phyloP scores from a whole-genome alignment of 2,329 filamentous ascomycete genomes.

The Cordyceps cicadae region DNA sequence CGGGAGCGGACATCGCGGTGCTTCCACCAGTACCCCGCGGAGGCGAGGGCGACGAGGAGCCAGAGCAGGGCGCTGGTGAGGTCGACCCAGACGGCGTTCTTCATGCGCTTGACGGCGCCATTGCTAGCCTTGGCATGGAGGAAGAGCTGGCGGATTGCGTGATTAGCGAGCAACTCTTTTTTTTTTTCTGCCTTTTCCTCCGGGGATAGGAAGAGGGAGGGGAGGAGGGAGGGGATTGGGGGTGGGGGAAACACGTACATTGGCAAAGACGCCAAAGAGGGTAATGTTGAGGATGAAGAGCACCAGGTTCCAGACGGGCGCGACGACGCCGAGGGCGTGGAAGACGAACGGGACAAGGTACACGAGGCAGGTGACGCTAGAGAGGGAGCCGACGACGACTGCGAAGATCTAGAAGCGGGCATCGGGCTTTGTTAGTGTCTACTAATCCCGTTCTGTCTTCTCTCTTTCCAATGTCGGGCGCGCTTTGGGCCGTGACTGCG shows the following conservation, averaged over 20 bases:
- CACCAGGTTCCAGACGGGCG: constrained; percentile 62
- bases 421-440: neutral
- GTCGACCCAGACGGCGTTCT: constrained; percentile 79
- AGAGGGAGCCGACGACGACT: constrained; percentile 57
- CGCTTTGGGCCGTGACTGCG: no score
- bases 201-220: neutral
- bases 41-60: constrained; percentile 53
- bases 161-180: neutral
- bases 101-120: constrained; percentile 63
- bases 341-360: constrained; percentile 58
- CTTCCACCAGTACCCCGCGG: constrained; percentile 50
- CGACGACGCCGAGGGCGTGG: constrained; percentile 35
- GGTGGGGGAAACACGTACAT: constrained; percentile 29
- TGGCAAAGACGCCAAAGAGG: constrained; percentile 76
- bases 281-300: constrained; percentile 73
- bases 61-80: constrained; percentile 67
- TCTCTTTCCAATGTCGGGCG: neutral
- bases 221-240: no score
- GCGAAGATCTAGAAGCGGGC: constrained; percentile 53
- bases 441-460: no score
- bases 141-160: constrained; percentile 47
- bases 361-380: constrained; percentile 54
- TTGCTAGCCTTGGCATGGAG: constrained; percentile 59
- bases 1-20: constrained; percentile 43
- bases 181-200: neutral